phyloP scores from a whole-genome alignment of 345 rosid species.

The Luvunga scandens region DNA sequence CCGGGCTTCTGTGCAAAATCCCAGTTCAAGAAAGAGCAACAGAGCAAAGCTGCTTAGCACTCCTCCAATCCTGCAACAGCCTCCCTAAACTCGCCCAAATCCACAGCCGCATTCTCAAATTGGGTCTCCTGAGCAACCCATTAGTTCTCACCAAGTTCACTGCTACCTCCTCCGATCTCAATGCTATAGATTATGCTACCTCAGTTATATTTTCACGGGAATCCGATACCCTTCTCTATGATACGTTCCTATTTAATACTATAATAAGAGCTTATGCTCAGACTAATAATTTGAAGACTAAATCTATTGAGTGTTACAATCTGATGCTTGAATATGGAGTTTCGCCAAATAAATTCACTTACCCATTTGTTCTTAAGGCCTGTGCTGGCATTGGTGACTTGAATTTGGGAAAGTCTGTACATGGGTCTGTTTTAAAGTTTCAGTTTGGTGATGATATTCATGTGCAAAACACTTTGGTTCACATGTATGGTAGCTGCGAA shows the following conservation, averaged over 20 bases:
- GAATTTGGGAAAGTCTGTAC: slow-evolving; percentile 41
- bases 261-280: slow-evolving; percentile 45
- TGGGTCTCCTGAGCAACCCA: slow-evolving; percentile 44
- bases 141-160: slow-evolving; percentile 51
- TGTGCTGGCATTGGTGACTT: slow-evolving; percentile 48
- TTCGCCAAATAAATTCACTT: slow-evolving; percentile 52
- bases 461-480: slow-evolving; percentile 51
- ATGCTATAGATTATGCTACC: slow-evolving; percentile 36
- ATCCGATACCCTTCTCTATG: slow-evolving; percentile 36
- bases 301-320: slow-evolving; percentile 33
- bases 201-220: slow-evolving; percentile 42
- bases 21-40: slow-evolving; percentile 28
- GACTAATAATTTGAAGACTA: slow-evolving; percentile 18
- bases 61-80: slow-evolving; percentile 35
- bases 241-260: slow-evolving; percentile 51
- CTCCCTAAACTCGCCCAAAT: slow-evolving; percentile 33
- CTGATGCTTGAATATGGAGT: slow-evolving; percentile 30
- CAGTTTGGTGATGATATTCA: slow-evolving; percentile 42
- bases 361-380: slow-evolving; percentile 49
- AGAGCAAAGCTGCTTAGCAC: slow-evolving; percentile 43
- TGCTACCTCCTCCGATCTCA: slow-evolving; percentile 42
- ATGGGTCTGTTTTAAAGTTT: slow-evolving; percentile 43
- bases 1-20: slow-evolving; percentile 13
- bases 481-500: slow-evolving; percentile 33
- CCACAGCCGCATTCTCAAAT: slow-evolving; percentile 42